phyloP scores from a whole-genome alignment of 257 asterid species.

The Solanum corneliomulleri region DNA sequence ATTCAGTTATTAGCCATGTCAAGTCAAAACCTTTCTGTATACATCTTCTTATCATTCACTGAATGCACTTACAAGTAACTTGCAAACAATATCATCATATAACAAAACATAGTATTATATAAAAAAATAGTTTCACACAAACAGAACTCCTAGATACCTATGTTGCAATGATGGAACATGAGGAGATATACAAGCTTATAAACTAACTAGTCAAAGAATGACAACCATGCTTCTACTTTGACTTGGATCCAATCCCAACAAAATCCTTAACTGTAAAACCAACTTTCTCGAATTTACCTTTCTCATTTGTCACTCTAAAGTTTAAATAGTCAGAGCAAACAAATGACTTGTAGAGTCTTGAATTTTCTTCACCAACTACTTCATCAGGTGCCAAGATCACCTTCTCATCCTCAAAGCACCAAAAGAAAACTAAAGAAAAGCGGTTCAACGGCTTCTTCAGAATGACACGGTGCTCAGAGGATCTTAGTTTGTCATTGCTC shows the following conservation, averaged over 20 bases:
- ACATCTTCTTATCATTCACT: neutral
- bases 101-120: neutral
- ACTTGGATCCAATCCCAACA: constrained; percentile 21
- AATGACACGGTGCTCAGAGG: constrained; percentile 65
- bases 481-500: constrained; percentile 54
- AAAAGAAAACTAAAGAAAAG: constrained; percentile 54
- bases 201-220: neutral
- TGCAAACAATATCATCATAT: neutral
- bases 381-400: constrained; percentile 47
- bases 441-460: constrained; percentile 31
- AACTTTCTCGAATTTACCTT: constrained; percentile 63
- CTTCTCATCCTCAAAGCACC: constrained; percentile 73
- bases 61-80: neutral
- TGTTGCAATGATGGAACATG: neutral
- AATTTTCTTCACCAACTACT: constrained; percentile 24
- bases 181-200: neutral
- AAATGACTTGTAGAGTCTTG: constrained; percentile 40
- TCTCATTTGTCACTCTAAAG: constrained; percentile 48
- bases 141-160: neutral
- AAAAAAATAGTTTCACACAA: neutral
- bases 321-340: constrained; percentile 47
- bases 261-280: constrained; percentile 63
- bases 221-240: neutral
- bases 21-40: constrained; percentile 4
- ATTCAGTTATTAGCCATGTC: neutral